phyloP scores from a whole-genome alignment of 2,329 filamentous ascomycete genomes.

The Fusarium aywerte region DNA sequence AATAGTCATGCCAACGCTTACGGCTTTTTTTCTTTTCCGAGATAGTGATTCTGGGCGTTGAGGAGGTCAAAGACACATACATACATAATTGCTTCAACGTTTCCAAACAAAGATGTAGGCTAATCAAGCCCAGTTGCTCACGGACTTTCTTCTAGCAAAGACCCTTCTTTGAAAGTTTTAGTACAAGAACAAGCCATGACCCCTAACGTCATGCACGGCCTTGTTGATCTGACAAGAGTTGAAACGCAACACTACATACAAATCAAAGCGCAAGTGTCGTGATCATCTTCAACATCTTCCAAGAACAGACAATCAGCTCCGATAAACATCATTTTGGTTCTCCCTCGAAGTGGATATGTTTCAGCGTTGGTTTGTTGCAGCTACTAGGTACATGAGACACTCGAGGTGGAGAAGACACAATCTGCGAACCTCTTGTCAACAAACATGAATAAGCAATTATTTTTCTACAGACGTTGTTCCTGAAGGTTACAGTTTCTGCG shows the following conservation, averaged over 20 bases:
- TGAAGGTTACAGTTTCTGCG: neutral
- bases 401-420: neutral
- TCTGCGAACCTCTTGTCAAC: neutral
- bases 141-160: neutral
- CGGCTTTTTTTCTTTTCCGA: constrained; percentile 11
- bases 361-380: constrained; percentile 21
- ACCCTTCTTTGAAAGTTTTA: neutral
- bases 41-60: neutral
- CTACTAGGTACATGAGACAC: constrained; percentile 40
- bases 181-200: neutral
- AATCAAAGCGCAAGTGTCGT: constrained; percentile 1
- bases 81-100: neutral
- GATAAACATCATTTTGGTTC: constrained; percentile 8
- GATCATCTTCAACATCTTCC: neutral
- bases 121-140: neutral
- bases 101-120: neutral
- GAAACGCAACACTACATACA: constrained; percentile 4
- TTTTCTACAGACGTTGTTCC: neutral
- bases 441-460: neutral
- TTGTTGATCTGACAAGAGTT: neutral
- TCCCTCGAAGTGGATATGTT: constrained; percentile 27
- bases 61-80: too few relatives aligned
- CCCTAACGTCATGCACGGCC: neutral
- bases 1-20: constrained; percentile 13
- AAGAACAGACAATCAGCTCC: neutral